Evolutionary conservation across 2,329 filamentous ascomycete genomes (phyloP).

Genomic region (Ophiocordyceps camponoti-rufipedis): DNA sequence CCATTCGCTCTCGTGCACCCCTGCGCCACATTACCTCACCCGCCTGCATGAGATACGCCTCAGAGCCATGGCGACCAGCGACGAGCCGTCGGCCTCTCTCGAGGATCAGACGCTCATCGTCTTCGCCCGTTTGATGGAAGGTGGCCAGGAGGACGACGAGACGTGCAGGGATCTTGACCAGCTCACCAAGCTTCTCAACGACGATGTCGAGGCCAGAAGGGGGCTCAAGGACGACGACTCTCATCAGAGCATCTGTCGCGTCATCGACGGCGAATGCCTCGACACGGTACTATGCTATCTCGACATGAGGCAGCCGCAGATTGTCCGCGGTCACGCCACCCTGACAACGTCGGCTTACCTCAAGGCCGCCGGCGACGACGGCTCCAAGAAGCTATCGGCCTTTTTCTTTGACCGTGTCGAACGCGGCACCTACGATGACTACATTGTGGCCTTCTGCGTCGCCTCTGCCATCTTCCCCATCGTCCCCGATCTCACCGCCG

Average conservation of each 20-base stretch:
- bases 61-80: constrained; percentile 14
- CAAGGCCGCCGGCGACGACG: constrained; percentile 54
- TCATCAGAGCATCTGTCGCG: constrained; percentile 31
- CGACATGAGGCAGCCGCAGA: constrained; percentile 60
- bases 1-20: neutral
- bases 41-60: neutral
- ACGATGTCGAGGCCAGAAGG: constrained; percentile 29
- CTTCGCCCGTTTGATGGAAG: constrained; percentile 79
- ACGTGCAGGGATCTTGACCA: constrained; percentile 40
- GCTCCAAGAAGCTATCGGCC: constrained; percentile 48
- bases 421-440: constrained; percentile 67
- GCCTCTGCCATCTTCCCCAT: constrained; percentile 78
- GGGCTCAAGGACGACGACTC: constrained; percentile 16
- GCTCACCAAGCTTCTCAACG: constrained; percentile 40
- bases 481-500: constrained; percentile 53
- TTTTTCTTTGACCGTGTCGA: constrained; percentile 59
- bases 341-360: constrained; percentile 71
- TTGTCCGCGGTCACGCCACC: constrained; percentile 64
- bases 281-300: constrained; percentile 76
- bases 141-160: constrained; percentile 65
- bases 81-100: constrained; percentile 18
- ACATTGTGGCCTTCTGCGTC: constrained; percentile 86
- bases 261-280: constrained; percentile 58
- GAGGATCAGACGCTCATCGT: constrained; percentile 56
- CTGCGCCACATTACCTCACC: neutral